These are phyloP conservation scores for Talaromyces sp. DNA, from an alignment of 2,329 filamentous ascomycete genomes.

Conservation along the genomic window DNA sequence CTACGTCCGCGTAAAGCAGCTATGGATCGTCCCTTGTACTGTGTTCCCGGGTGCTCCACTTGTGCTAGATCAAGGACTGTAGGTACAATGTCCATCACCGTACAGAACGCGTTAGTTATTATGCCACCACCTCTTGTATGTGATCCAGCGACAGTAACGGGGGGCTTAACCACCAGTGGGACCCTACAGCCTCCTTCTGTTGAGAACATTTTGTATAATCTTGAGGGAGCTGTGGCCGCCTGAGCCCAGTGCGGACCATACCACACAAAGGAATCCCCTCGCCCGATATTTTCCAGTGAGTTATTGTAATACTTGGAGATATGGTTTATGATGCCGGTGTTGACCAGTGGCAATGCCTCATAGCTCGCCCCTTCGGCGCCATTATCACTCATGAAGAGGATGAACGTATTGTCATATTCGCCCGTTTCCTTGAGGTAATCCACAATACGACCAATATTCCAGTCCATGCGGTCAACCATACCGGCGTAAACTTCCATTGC, in stretches of 20 bases:
- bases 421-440: constrained; percentile 41
- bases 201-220: constrained; percentile 25
- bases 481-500: constrained; percentile 48
- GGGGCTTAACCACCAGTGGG: constrained; percentile 31
- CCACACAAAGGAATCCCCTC: constrained; percentile 44
- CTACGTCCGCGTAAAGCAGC: constrained; percentile 26
- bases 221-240: constrained; percentile 38
- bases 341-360: constrained; percentile 40
- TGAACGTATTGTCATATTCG: constrained; percentile 46
- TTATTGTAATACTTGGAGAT: constrained; percentile 44
- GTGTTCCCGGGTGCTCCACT: constrained; percentile 22
- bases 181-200: constrained; percentile 32
- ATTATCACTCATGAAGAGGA: constrained; percentile 47
- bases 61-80: constrained; percentile 32
- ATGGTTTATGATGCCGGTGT: constrained; percentile 35
- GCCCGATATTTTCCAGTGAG: constrained; percentile 42
- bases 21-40: constrained; percentile 16
- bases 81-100: constrained; percentile 33
- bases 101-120: constrained; percentile 19
- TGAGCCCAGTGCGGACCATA: constrained; percentile 46
- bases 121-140: constrained; percentile 17
- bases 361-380: constrained; percentile 44
- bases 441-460: constrained; percentile 41
- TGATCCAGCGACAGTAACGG: constrained; percentile 12
- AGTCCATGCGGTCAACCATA: constrained; percentile 46